Conservation (phyloP, 345 rosid genomes). For the Melaleuca quinquenervia region DNA sequence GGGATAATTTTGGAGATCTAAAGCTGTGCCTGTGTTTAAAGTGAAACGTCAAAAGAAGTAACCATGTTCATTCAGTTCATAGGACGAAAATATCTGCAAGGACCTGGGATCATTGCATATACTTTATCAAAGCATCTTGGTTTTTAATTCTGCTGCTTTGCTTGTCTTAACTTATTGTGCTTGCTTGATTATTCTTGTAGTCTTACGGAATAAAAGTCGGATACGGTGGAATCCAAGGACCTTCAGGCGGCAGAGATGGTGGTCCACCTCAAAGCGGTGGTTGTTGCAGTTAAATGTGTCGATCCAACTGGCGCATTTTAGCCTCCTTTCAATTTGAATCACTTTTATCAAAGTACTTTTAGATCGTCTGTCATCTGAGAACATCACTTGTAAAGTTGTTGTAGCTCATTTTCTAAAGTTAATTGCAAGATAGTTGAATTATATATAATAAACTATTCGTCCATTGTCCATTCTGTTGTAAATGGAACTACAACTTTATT, state of each 20-base stretch:
- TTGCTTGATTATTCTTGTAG: slow-evolving; percentile 18
- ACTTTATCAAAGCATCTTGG: background rate
- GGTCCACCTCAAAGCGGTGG: slow-evolving; percentile 74
- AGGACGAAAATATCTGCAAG: background rate
- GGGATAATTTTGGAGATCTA: background rate
- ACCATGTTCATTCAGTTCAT: background rate
- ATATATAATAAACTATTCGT: background rate
- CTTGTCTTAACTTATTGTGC: background rate
- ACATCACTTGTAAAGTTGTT: background rate
- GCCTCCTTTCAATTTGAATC: background rate
- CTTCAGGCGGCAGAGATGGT: slow-evolving; percentile 88
- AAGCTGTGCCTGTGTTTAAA: background rate
- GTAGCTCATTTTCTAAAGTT: background rate
- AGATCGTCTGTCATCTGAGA: background rate
- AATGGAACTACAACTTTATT: background rate
- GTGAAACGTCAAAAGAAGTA: background rate
- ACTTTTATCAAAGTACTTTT: background rate
- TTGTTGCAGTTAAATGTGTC: slow-evolving; percentile 52
- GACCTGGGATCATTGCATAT: background rate
- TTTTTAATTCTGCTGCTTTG: background rate
- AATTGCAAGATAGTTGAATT: background rate
- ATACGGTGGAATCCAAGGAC: slow-evolving; percentile 91
- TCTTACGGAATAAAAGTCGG: slow-evolving; percentile 98
- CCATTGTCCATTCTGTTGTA: background rate
- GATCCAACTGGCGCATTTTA: background rate